Evolutionary conservation across 1,284 basidiomycete genomes (phyloP).

Genomic region (Lignosus rhinocerotis): DNA sequence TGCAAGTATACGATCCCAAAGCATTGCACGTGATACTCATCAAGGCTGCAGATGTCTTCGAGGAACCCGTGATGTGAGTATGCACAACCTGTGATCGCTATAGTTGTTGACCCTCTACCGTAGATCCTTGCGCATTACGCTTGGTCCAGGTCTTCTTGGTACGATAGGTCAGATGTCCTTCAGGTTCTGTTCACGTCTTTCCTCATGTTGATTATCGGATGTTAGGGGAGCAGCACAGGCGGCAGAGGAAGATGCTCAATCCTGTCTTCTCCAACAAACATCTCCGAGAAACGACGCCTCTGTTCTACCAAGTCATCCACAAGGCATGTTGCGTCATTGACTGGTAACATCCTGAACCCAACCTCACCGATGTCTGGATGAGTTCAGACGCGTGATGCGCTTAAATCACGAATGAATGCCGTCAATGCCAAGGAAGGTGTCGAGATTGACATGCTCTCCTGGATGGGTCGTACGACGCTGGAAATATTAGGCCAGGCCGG

Average conservation of each 20-base stretch:
- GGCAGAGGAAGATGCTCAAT: conserved; percentile 26
- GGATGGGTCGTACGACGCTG: conserved; percentile 24
- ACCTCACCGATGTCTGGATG: not conserved
- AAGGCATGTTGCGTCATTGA: conserved; percentile 1
- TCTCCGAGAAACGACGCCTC: conserved; percentile 19
- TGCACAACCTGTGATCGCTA: no score
- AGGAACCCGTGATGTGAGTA: conserved; percentile 23
- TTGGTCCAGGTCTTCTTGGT: conserved; percentile 22
- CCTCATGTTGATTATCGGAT: not conserved
- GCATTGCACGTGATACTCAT: conserved; percentile 33
- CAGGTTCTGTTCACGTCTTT: not conserved
- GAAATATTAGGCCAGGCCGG: conserved; percentile 24
- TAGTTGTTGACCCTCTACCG: no score
- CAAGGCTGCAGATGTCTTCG: conserved; percentile 35
- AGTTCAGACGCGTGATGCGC: conserved; percentile 20
- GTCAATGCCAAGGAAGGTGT: conserved; percentile 1
- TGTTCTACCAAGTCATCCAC: conserved; percentile 19
- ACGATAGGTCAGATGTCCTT: conserved; percentile 5
- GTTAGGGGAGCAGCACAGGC: conserved; percentile 26
- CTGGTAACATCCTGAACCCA: no score
- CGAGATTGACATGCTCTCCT: conserved; percentile 24
- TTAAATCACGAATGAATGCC: conserved; percentile 8
- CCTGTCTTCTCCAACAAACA: conserved; percentile 24
- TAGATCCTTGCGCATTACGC: conserved; percentile 10
- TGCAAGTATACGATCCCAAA: conserved; percentile 28